Evolutionary conservation across 177 flowering plant genomes (phyloP), one percentile per base, ranked within the genome.

Genomic region (Telopea speciosissima): DNA sequence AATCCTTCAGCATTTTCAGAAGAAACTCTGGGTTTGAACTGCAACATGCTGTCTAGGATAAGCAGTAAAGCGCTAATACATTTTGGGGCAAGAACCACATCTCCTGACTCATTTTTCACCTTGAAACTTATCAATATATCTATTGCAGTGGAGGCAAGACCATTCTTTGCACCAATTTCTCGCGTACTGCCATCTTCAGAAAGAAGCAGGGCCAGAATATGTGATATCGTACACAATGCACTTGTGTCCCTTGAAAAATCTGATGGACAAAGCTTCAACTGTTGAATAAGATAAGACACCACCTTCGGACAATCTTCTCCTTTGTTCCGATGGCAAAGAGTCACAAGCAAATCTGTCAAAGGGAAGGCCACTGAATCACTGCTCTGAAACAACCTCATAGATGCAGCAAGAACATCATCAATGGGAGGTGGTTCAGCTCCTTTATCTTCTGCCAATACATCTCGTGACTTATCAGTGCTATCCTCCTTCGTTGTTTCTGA

Each of bases 281-380:
- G 93, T 83, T 89, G 90, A 73, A 87, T 79, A 63, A 94, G 90
- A 83, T 82, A 88, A 65, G 88, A 66, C 21, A 77, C 78, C 65
- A 94, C 94, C 78, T 68, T 87, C 25, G 84, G 77, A 61, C 98
- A 90, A 65, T 90, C 96, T 77, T 89, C 97, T 42, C 97, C 93
- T 81, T 91, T 90, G 79, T 85, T 90, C 31, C 90, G 79, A 74
- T 79, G 87, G 82, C 92, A 87, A 66, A 93, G 87, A 21, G 93
- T 90, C 65, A 85, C 89, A 79, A 93, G 86, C 83, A 93, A 80
- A 76, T 91, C 97, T 19, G 90, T 83, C 79, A 93, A 79, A 1
- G 89, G 80, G 76, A 88, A 91, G 68, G 96, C 93, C 78, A 93
- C 71, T 4, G 86, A 72, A 71, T 91, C 93, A 79, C 83, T 81